Evolutionary conservation across 768 basidiomycete species (phyloP), one percentile per base, ranked within the genome.

Genomic region (Boletus eberwhitei): DNA sequence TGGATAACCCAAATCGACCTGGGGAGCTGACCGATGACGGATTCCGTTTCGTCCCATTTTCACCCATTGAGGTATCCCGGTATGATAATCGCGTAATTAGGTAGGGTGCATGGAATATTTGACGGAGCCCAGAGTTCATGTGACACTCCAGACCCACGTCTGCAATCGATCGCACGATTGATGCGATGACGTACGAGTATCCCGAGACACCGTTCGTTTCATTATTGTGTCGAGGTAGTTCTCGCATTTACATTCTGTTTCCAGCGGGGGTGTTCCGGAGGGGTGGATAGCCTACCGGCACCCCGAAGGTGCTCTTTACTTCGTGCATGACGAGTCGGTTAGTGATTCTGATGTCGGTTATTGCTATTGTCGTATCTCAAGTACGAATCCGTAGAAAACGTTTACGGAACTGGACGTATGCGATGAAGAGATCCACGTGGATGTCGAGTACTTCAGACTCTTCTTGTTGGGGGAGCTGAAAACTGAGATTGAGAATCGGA

Each of bases 291-390:
- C 75, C 1, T 69, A 71, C 34, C 66, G 73, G 2, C 86, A 87
- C 59, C 84, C 85, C 0, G 85, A 86, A 66, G 86, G 86, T 5
- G 77, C 74, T 14, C 73, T 79, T 17, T 87, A 86, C 61, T 87
- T 81, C 52, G 76, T 75, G 59, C 73, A 84, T 52, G 17, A 53
- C 47, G 58, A 70, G 4, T 76, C 75, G 69, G 84, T 83, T 45
- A 12, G 74, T 60, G 38, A 12, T 36, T 34, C 7, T 21, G 4
- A 35, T 31, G 29, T 34, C 3, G 6, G 21, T 8, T 29, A 16
- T 56, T 24, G 3, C 46, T 35, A n/a, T 41, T 5, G 38, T 37
- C 35, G 8, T 41, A 40, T 41, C 42, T 52, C 24, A 67, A 34
- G 19, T 21, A 16, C 17, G 8, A 32, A 37, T 37, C 50, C 75